Conservation (phyloP, 106 monocot genomes). For the Cymbidium sinense region DNA sequence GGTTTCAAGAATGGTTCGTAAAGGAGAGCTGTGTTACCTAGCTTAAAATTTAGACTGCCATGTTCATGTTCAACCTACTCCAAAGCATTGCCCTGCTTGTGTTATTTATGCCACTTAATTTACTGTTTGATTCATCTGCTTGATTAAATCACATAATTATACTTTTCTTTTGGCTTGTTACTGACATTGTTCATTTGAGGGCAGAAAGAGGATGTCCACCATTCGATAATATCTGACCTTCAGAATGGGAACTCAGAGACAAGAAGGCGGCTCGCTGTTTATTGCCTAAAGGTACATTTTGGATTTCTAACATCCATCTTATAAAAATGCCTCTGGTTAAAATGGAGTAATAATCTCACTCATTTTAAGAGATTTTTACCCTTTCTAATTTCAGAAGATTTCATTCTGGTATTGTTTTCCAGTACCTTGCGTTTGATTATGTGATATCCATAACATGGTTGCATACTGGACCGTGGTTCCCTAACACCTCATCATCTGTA, state of each 20-base stretch:
- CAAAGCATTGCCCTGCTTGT: neutral
- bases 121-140: neutral
- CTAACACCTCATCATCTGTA: neutral
- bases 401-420: neutral
- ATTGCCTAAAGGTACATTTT: conserved; percentile 82
- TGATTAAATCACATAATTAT: neutral
- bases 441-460: neutral
- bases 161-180: neutral
- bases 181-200: conserved; percentile 12
- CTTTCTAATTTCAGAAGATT: neutral
- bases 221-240: conserved; percentile 99
- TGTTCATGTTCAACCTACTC: neutral
- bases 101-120: neutral
- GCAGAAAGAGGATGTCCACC: conserved; percentile 99
- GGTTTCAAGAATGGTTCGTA: neutral
- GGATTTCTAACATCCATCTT: neutral
- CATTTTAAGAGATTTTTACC: neutral
- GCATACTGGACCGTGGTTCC: neutral
- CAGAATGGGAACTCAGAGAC: conserved; percentile 96
- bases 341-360: neutral
- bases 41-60: neutral
- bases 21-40: neutral
- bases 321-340: neutral
- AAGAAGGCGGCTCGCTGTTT: conserved; percentile 93
- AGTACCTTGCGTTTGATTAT: neutral